Evolutionary conservation across 345 rosid species (phyloP), one percentile per base, ranked within the genome.

Genomic region (Acer campestre): DNA sequence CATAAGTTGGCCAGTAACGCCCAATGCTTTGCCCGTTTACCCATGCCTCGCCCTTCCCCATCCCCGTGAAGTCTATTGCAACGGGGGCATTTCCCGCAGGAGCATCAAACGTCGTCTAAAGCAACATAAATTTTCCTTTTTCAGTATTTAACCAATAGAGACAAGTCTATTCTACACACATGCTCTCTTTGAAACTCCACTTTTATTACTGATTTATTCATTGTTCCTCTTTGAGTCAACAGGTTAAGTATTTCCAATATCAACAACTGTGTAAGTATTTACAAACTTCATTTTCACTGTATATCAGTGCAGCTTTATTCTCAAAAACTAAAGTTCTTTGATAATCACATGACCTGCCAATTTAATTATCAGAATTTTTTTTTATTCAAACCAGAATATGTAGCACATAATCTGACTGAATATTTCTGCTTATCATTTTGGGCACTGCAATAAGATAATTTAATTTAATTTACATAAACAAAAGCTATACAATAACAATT

Each of bases 21-120:
- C 99, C 99, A 71, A 93, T 93, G 82, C 99, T 93, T 82, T 92
- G 94, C 78, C 98, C 98, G 31, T 95, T 95, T 72, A 95, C 93
- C 99, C 99, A 95, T 13, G 98, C 99, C 82, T 89, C 92, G 16
- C 99, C 99, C 82, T 95, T 95, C 27, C 94, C 97, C 94, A 91
- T 83, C 49, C 97, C 98, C 0, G 90, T 87, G 86, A 93, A 93
- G 88, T 95, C 98, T 69, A 95, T 72, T 18, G 98, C 98, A 29
- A 93, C 80, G 2, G 99, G 94, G 61, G 85, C 88, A 49, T 81
- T 81, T 2, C 97, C 97, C 53, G 85, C 83, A 14, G 98, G 98
- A 70, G 90, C 89, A 72, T 86, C 84, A 74, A 95, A 89, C 53
- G 78, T 87, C 12, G 92, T 93, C 99, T 95, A 85, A 61, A 70